Percentiles rank a stretch among this genome's conserved stretches.
Conservation (phyloP, 176 grass and related monocot genomes). For the Elymus sibiricus region DNA sequence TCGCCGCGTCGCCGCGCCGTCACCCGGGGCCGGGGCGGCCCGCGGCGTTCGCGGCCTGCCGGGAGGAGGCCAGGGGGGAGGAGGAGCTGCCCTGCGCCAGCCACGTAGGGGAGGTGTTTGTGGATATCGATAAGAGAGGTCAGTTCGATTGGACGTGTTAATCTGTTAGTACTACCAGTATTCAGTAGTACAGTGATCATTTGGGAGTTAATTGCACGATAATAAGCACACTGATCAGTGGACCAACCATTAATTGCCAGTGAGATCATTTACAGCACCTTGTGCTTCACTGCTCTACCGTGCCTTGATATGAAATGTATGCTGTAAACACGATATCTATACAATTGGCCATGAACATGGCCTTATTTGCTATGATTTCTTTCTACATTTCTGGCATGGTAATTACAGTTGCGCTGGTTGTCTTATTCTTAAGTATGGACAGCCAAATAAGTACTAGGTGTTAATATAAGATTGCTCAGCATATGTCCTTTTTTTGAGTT, state of each 20-base stretch:
- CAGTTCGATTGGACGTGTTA: constrained; percentile 1
- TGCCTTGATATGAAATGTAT: background rate
- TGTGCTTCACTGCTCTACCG: background rate
- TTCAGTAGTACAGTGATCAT: background rate
- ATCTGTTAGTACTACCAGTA: background rate
- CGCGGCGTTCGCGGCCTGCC: constrained; percentile 43
- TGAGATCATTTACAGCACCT: background rate
- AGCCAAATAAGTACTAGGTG: background rate
- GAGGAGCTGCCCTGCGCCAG: constrained; percentile 44
- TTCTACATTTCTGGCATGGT: background rate
- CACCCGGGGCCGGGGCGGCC: background rate
- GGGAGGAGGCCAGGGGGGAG: constrained; percentile 57
- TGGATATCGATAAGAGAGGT: constrained; percentile 72
- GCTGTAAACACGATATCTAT: background rate
- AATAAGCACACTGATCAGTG: background rate
- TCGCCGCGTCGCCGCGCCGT: background rate
- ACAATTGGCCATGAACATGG: background rate
- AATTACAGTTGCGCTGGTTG: background rate
- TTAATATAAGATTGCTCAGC: background rate
- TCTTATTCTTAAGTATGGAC: background rate
- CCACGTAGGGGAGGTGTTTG: constrained; percentile 49
- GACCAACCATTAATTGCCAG: background rate
- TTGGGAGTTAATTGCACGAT: background rate
- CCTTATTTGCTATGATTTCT: background rate
- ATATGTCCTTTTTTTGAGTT: background rate